These are phyloP conservation scores for Tetraselmis chui DNA, from an alignment of 139 green algal genomes.

Conservation along the genomic window DNA sequence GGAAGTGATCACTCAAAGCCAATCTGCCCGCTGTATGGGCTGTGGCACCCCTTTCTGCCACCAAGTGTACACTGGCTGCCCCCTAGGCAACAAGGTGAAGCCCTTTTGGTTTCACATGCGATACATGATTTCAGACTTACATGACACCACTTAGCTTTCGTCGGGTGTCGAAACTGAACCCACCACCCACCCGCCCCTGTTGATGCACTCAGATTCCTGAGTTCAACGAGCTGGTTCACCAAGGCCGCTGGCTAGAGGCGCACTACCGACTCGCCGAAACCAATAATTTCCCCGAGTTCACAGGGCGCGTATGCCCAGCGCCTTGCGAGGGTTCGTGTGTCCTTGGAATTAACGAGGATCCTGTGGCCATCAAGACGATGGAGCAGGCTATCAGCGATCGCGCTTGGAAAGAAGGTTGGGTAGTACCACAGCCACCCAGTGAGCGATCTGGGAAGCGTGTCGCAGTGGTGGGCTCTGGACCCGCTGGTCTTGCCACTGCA, in stretches of 20 bases:
- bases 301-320: constrained; percentile 81
- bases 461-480: constrained; percentile 81
- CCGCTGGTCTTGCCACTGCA: constrained; percentile 84
- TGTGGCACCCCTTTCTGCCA: constrained; percentile 97
- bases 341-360: constrained; percentile 94
- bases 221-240: constrained; percentile 93
- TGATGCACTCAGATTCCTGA: constrained; percentile 94
- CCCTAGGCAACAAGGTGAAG: constrained; percentile 76
- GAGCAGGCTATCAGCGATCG: constrained; percentile 93
- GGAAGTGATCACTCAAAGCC: constrained; percentile 75
- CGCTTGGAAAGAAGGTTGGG: constrained; percentile 92
- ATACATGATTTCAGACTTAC: too few species aligned
- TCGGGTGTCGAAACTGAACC: too few species aligned
- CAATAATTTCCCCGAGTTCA: constrained; percentile 99
- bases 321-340: constrained; percentile 92
- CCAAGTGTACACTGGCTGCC: constrained; percentile 68
- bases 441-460: constrained; percentile 73
- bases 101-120: background rate
- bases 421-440: constrained; percentile 73
- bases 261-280: constrained; percentile 89
- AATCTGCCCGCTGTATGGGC: constrained; percentile 91
- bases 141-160: too few species aligned
- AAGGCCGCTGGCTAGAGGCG: constrained; percentile 86
- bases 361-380: constrained; percentile 95
- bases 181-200: too few species aligned